phyloP scores from a whole-genome alignment of 371 early-diverging fungal genomes.

The Mucor saturninus region DNA sequence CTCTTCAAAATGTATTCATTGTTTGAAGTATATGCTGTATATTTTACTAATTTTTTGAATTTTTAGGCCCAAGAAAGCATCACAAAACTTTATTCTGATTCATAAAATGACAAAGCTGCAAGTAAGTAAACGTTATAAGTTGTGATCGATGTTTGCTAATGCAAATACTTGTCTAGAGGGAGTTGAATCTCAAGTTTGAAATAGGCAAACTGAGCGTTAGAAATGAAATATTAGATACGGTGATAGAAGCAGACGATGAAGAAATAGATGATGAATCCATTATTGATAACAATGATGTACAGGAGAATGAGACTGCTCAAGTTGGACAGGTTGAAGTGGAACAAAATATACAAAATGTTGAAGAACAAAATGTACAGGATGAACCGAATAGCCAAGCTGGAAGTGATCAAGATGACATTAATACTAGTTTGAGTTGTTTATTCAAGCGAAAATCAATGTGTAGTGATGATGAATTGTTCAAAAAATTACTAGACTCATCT shows the following conservation, averaged over 20 bases:
- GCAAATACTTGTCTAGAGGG: slow-evolving; percentile 9
- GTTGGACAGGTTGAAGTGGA: slow-evolving; percentile 1
- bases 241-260: slow-evolving; percentile 3
- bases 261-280: slow-evolving; percentile 2
- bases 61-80: slow-evolving; percentile 3
- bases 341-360: slow-evolving; percentile 9
- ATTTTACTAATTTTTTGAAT: slow-evolving; percentile 3
- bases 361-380: background rate
- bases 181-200: slow-evolving; percentile 5
- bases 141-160: slow-evolving; percentile 1
- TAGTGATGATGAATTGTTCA: slow-evolving; percentile 3
- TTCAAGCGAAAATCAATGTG: slow-evolving; percentile 4
- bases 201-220: slow-evolving; percentile 1
- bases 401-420: background rate
- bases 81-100: slow-evolving; percentile 2
- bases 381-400: background rate
- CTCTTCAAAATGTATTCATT: slow-evolving; percentile 7
- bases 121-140: slow-evolving; percentile 7
- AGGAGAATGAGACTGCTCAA: background rate
- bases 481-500: slow-evolving; percentile 4
- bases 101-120: slow-evolving; percentile 11
- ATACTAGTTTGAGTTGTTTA: slow-evolving; percentile 7
- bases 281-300: slow-evolving; percentile 5
- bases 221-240: slow-evolving; percentile 3
- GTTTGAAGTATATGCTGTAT: slow-evolving; percentile 4